phyloP scores from a whole-genome alignment of 2,329 filamentous ascomycete species.

The Cercospora brassicicola region DNA sequence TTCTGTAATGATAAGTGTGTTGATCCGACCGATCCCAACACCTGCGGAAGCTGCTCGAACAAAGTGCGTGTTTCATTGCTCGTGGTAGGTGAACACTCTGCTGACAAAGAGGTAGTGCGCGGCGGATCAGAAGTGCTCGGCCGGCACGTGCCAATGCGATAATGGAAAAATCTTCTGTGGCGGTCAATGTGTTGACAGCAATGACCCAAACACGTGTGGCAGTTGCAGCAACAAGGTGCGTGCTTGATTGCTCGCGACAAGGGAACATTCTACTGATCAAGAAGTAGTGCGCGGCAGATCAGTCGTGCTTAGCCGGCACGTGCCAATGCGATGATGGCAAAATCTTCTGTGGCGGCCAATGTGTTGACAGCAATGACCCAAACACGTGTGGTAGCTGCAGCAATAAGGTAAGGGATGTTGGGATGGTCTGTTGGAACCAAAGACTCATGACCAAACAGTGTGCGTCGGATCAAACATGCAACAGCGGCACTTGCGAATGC shows the following conservation, averaged over 20 bases:
- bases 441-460: not conserved
- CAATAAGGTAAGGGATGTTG: not conserved
- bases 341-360: not conserved
- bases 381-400: not conserved
- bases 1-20: not conserved
- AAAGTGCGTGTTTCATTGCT: not conserved
- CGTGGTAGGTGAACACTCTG: not conserved
- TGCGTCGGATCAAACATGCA: not conserved
- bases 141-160: not conserved
- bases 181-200: not conserved
- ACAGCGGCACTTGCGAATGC: not conserved
- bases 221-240: not conserved
- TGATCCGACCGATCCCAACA: not conserved
- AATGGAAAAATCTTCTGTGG: not conserved
- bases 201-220: not conserved
- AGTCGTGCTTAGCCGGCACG: not conserved
- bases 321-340: not conserved
- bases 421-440: not conserved
- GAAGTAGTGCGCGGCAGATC: not conserved
- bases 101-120: not conserved
- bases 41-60: not conserved
- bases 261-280: not conserved
- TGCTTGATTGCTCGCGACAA: not conserved
- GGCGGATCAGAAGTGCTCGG: not conserved
- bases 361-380: not conserved